These are phyloP conservation scores for Nicotiana sylvestris DNA, from an alignment of 257 asterid genomes.

Conservation along the genomic window DNA sequence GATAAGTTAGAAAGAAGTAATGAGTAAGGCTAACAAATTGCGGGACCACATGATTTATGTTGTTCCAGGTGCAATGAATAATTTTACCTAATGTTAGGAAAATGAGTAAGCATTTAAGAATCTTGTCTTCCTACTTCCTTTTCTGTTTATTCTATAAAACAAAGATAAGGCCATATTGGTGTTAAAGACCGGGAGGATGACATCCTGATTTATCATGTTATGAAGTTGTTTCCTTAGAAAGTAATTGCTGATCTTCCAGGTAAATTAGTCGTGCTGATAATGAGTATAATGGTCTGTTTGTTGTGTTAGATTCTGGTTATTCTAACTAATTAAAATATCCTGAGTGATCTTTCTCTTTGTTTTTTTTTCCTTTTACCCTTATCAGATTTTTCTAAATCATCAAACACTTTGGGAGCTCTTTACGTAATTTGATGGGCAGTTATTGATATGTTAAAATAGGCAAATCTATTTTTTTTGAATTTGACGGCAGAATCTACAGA, in stretches of 20 bases:
- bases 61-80: neutral
- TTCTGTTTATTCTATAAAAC: neutral
- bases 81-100: neutral
- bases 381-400: neutral
- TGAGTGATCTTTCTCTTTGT: neutral
- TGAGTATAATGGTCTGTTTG: neutral
- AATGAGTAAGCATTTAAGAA: neutral
- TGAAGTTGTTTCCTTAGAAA: neutral
- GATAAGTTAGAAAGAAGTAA: neutral
- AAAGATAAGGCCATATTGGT: neutral
- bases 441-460: neutral
- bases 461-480: neutral
- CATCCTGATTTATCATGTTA: neutral
- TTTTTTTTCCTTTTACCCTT: neutral
- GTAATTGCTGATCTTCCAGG: neutral
- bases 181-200: neutral
- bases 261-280: neutral
- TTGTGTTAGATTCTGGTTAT: neutral
- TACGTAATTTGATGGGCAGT: neutral
- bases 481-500: neutral
- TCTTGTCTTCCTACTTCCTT: neutral
- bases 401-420: neutral
- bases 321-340: neutral
- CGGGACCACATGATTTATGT: constrained; percentile 3
- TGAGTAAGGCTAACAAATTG: neutral